These are phyloP conservation scores for Fusarium graminum DNA, from an alignment of 2,329 filamentous ascomycete genomes.

Conservation along the genomic window DNA sequence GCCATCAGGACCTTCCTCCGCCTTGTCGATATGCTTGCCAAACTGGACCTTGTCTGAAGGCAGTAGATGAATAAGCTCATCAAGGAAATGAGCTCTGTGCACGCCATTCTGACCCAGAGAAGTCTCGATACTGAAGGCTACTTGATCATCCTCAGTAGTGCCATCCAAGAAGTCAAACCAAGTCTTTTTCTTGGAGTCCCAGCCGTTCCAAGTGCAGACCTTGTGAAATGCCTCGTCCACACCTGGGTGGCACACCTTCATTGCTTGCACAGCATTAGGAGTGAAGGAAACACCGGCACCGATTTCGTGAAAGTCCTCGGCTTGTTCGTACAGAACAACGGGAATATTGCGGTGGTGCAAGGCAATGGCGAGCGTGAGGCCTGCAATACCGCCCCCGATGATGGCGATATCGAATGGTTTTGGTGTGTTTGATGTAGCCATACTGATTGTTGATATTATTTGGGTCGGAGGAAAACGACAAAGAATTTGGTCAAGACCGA, in stretches of 20 bases:
- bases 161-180: constrained; percentile 48
- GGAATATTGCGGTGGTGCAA: constrained; percentile 59
- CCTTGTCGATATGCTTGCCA: constrained; percentile 54
- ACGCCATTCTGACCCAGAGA: constrained; percentile 50
- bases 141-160: constrained; percentile 20
- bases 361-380: constrained; percentile 62
- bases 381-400: constrained; percentile 65
- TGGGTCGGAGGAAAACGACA: neutral
- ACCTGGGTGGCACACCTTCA: constrained; percentile 56
- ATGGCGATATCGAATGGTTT: constrained; percentile 57
- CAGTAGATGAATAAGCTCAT: constrained; percentile 56
- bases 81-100: constrained; percentile 57
- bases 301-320: constrained; percentile 58
- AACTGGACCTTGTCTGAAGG: constrained; percentile 52
- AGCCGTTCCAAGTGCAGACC: constrained; percentile 45
- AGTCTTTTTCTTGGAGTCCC: constrained; percentile 40
- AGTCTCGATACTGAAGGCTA: constrained; percentile 36
- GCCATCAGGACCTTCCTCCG: constrained; percentile 44
- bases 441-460: neutral
- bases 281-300: constrained; percentile 66
- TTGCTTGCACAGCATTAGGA: constrained; percentile 64
- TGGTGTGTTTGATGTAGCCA: constrained; percentile 16
- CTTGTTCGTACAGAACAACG: constrained; percentile 63
- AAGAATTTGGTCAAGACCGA: neutral
- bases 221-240: constrained; percentile 51